These are phyloP conservation scores for Cadophora gregata DNA, from an alignment of 2,329 filamentous ascomycete genomes.

Conservation along the genomic window DNA sequence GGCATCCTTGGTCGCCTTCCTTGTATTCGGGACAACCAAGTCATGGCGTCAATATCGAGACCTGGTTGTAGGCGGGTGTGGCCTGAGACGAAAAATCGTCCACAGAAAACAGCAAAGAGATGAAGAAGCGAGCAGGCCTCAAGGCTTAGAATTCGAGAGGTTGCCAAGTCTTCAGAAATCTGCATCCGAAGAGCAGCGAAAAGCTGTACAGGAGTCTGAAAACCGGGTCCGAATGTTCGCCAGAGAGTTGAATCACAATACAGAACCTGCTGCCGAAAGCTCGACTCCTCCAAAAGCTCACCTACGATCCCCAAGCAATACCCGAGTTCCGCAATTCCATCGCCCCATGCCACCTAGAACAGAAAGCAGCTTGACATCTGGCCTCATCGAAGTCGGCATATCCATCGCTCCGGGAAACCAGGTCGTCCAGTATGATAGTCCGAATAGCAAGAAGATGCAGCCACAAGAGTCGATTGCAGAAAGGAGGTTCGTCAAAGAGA, in stretches of 20 bases:
- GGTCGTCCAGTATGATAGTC: slow-evolving; percentile 22
- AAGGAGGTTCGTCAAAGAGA: slow-evolving; percentile 26
- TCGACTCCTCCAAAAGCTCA: neutral
- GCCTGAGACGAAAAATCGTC: slow-evolving; percentile 22
- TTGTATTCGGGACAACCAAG: slow-evolving; percentile 51
- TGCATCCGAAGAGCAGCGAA: slow-evolving; percentile 21
- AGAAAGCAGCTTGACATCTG: neutral
- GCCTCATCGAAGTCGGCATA: slow-evolving; percentile 5
- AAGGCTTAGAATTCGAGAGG: slow-evolving; percentile 30
- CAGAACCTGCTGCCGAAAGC: neutral
- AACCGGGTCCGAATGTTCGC: slow-evolving; percentile 29
- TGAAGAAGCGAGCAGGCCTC: slow-evolving; percentile 20
- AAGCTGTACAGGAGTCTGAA: slow-evolving; percentile 22
- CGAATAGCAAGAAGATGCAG: neutral
- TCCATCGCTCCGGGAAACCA: slow-evolving; percentile 20
- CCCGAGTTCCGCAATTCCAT: slow-evolving; percentile 21
- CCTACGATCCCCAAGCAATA: slow-evolving; percentile 1
- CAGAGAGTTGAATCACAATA: slow-evolving; percentile 11
- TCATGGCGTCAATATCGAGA: slow-evolving; percentile 43
- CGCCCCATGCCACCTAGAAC: slow-evolving; percentile 15
- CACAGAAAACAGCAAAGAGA: slow-evolving; percentile 16
- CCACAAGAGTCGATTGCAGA: slow-evolving; percentile 11
- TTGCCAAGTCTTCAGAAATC: slow-evolving; percentile 27
- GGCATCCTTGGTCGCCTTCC: slow-evolving; percentile 46
- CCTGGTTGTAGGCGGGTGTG: slow-evolving; percentile 35